Evolutionary conservation across 345 rosid species (phyloP), one percentile per base, ranked within the genome.

Genomic region (Geranium brycei): DNA sequence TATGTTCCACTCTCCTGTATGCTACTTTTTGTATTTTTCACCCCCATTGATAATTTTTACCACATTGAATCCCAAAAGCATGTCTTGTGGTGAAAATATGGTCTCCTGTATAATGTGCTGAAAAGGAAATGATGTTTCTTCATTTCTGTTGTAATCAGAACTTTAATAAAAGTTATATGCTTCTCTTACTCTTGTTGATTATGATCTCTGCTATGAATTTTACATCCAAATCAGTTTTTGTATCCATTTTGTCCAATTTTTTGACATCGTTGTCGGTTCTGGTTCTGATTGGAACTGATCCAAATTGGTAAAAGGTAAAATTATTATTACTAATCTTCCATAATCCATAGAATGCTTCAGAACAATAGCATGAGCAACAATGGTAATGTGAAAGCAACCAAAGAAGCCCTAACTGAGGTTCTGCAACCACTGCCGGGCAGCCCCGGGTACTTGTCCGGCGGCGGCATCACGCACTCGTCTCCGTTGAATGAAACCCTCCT

Each of bases 401-500:
- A 19, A 63, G 58, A 35, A 71, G 67, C 14, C 51, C 65, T 69
- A 30, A 59, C 6, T 41, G 19, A 28, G 16, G 59, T 56, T 31
- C 31, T 68, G 59, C 15, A 56, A 17, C 53, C 82, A 68, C 32
- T 30, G 11, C 71, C 82, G 4, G 98, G 98, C 3, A 89, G 81
- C 60, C 69, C 73, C 0, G 96, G 96, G 62, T 79, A 91, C 14
- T 81, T 75, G 65, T 85, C 95, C 0, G 92, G 95, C 28, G 73
- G 77, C 5, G 98, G 96, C 96, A 91, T 87, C 4, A 89, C 93
- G 67, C 98, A 91, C 62, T 87, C 89, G 76, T 89, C 95, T 1
- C 98, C 98, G 63, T 91, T 82, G 58, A 89, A 91, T 47, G 80
- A 66, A 63, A 89, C 78, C 62, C 87, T 87, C 70, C 92, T 76